phyloP scores from a whole-genome alignment of 1,284 basidiomycete genomes.

The Caloboletus firmus region DNA sequence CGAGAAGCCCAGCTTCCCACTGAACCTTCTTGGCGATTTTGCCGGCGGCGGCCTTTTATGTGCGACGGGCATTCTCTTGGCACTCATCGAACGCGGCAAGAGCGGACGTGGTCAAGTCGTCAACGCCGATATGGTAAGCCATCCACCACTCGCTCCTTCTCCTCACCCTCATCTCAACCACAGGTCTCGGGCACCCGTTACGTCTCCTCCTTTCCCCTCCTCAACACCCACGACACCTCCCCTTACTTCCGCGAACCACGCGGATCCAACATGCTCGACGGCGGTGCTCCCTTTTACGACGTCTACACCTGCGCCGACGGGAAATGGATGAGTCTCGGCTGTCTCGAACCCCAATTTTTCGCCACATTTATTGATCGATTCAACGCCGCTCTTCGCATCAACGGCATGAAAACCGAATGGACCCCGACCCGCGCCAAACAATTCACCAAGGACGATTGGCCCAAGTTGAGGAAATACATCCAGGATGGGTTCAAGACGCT shows the following conservation, averaged over 20 bases:
- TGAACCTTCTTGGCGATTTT: slow-evolving; percentile 81
- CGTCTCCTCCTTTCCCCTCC: slow-evolving; percentile 67
- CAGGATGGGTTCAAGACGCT: slow-evolving; percentile 60
- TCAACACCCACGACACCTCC: slow-evolving; percentile 45
- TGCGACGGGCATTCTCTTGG: slow-evolving; percentile 73
- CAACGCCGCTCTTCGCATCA: slow-evolving; percentile 47
- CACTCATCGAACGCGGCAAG: slow-evolving; percentile 63
- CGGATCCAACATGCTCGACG: slow-evolving; percentile 69
- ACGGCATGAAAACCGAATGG: slow-evolving; percentile 49
- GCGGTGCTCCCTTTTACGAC: slow-evolving; percentile 78
- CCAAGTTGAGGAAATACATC: slow-evolving; percentile 56
- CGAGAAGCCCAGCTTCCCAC: slow-evolving; percentile 69
- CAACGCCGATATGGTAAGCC: slow-evolving; percentile 70
- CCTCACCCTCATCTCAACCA: background rate
- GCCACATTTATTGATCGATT: slow-evolving; percentile 58
- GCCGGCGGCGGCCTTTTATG: slow-evolving; percentile 80
- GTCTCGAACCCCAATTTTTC: slow-evolving; percentile 74
- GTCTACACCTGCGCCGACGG: slow-evolving; percentile 75
- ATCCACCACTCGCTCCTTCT: background rate
- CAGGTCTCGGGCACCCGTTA: slow-evolving; percentile 81
- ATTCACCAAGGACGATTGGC: slow-evolving; percentile 57
- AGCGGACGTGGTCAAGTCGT: slow-evolving; percentile 76
- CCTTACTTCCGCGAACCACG: slow-evolving; percentile 47
- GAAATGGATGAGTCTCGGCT: slow-evolving; percentile 75
- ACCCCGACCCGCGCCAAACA: slow-evolving; percentile 54